Evolutionary conservation across 2,329 filamentous ascomycete genomes (phyloP), one percentile per base, ranked within the genome.

Genomic region (Ascochyta fabae): DNA sequence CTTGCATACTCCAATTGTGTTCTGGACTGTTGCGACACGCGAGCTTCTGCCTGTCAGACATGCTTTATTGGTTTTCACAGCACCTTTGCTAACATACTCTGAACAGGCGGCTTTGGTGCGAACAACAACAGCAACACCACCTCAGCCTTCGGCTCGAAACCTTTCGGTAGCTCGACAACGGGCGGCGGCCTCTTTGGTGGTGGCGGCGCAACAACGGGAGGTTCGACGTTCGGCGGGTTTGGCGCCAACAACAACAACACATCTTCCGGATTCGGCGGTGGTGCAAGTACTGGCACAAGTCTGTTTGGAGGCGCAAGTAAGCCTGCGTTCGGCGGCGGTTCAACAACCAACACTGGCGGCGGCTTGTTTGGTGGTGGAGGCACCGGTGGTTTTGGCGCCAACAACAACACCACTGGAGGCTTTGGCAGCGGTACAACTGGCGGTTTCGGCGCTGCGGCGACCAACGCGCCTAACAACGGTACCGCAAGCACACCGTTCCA

Each of bases 401-500:
- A 42, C 34, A 64, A 58, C 53, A 64, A 58, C 53, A 61, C 62
- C 12, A 59, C 63, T 9, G 59, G 59, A 41, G 68, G 62, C 35
- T 70, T 70, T 40, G 70, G 70, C 46, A 52, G 59, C 16, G 65
- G 60, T 12, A 48, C 60, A 16, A 54, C 62, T 26, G 69, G 73
- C 16, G 73, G 72, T 48, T 75, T 75, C 50, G 72, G 71, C 15
- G 56, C 60, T 36, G 53, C 52, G 26, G 58, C 33, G 43, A 58
- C 53, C 40, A 56, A 62, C 26, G 60, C 63, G 4, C 60, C 65
- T 23, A 78, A 79, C 63, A 81, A 80, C 56, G 91, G 91, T 55
- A 94, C 91, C 9, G 88, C 82, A 13, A 80, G 71, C 50, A 76
- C 83, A 3, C 83, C 87, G 5, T 96, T 94, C 77, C 78, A 84